These are phyloP conservation scores for Prinsepia uniflora DNA, from an alignment of 306 rosid species.

Conservation along the genomic window DNA sequence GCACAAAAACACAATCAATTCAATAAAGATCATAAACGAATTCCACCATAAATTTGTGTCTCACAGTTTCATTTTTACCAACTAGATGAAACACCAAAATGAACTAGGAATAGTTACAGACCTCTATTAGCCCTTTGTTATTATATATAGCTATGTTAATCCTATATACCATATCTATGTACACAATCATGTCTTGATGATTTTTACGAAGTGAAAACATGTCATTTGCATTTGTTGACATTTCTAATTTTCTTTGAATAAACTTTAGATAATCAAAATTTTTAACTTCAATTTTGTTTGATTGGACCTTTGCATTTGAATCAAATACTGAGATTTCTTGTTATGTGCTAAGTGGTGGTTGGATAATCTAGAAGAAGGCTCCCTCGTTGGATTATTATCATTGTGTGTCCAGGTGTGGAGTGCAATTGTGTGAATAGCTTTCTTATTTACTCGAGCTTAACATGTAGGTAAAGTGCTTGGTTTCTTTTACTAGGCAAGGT, in stretches of 20 bases:
- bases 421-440: background rate
- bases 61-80: too few relatives aligned
- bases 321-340: background rate
- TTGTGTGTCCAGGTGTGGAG: too few relatives aligned
- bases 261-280: background rate
- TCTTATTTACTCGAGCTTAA: background rate
- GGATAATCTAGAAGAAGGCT: background rate
- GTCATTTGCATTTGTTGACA: background rate
- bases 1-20: too few relatives aligned
- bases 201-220: background rate
- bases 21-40: too few relatives aligned
- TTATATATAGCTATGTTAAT: too few relatives aligned
- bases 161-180: background rate
- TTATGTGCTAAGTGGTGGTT: background rate
- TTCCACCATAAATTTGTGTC: too few relatives aligned
- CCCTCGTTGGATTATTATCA: background rate
- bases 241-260: background rate
- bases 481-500: conserved; percentile 41
- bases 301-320: background rate
- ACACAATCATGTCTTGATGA: background rate
- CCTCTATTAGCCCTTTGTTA: too few relatives aligned
- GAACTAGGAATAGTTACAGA: too few relatives aligned
- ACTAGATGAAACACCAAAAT: too few relatives aligned
- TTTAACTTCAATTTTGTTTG: background rate
- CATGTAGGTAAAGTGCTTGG: conserved; percentile 50